phyloP scores from a whole-genome alignment of 2,329 filamentous ascomycete genomes.

The Exserohilum turcica region DNA sequence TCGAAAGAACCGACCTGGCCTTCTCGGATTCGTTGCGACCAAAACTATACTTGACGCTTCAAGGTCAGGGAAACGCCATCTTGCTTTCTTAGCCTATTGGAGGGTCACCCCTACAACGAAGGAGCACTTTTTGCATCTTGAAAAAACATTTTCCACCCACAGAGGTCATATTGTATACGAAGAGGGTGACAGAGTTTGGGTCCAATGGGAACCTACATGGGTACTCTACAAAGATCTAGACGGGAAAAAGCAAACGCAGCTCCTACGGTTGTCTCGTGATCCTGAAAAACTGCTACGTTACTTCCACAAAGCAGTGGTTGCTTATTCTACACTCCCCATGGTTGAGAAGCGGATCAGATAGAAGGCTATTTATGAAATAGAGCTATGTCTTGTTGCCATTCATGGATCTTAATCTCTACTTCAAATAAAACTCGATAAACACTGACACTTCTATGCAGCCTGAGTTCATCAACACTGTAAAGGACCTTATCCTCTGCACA shows the following conservation, averaged over 20 bases:
- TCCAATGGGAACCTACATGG: conserved; percentile 20
- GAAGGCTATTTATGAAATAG: too few species aligned
- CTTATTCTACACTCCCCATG: conserved; percentile 9
- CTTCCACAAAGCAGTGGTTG: conserved; percentile 11
- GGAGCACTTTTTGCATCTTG: conserved; percentile 12
- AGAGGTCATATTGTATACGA: conserved; percentile 10
- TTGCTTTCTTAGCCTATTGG: conserved; percentile 19
- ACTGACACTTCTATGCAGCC: neutral
- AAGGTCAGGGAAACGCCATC: conserved; percentile 1
- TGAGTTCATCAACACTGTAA: neutral
- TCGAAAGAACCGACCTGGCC: conserved; percentile 2
- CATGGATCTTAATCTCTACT: too few species aligned
- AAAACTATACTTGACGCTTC: conserved; percentile 2
- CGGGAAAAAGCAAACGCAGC: conserved; percentile 4
- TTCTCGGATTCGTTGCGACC: conserved; percentile 14
- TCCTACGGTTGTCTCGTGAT: conserved; percentile 3
- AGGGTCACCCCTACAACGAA: conserved; percentile 10
- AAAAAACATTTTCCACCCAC: conserved; percentile 12
- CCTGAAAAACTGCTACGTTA: conserved; percentile 8
- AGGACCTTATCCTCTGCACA: too few species aligned
- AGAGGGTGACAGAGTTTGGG: conserved; percentile 11
- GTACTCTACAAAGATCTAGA: conserved; percentile 14
- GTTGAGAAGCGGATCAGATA: conserved; percentile 8
- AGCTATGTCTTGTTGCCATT: too few species aligned
- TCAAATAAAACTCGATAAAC: neutral